A percentile compares a stretch with the other conserved stretches of the same genome.
These are phyloP conservation scores for Phialophora chinensis DNA, from an alignment of 2,329 filamentous ascomycete genomes.

Conservation along the genomic window DNA sequence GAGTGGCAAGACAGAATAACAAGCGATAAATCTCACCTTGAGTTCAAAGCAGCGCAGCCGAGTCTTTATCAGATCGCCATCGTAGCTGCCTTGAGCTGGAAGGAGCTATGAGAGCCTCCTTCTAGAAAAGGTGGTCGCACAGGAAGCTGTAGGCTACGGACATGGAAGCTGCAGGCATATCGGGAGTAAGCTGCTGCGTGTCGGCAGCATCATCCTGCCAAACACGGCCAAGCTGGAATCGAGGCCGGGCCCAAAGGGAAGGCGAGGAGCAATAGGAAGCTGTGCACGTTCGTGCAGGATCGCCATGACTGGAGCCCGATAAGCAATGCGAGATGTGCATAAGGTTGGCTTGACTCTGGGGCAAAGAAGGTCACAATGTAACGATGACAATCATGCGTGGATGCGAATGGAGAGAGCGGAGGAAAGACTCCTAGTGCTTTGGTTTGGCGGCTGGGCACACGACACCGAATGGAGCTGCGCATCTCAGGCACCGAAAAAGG, in stretches of 20 bases:
- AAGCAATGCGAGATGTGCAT: slow-evolving; percentile 3
- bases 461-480: slow-evolving; percentile 1
- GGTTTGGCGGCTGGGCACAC: slow-evolving; percentile 20
- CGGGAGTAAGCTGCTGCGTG: neutral
- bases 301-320: neutral
- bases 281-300: neutral
- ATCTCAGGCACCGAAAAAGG: slow-evolving; percentile 17
- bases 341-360: slow-evolving; percentile 5
- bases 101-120: slow-evolving; percentile 9
- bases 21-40: neutral
- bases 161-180: slow-evolving; percentile 9
- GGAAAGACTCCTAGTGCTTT: slow-evolving; percentile 6
- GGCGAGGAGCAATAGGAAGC: neutral
- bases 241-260: neutral
- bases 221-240: neutral
- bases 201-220: slow-evolving; percentile 17
- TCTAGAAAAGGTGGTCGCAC: neutral
- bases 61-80: slow-evolving; percentile 6
- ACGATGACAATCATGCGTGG: neutral
- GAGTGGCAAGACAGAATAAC: neutral
- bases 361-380: neutral
- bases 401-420: slow-evolving; percentile 10
- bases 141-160: neutral
- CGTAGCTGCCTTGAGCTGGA: slow-evolving; percentile 2
- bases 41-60: neutral